Evolutionary conservation across 257 asterid genomes (phyloP).

Genomic region (Euphrasia confusa): DNA sequence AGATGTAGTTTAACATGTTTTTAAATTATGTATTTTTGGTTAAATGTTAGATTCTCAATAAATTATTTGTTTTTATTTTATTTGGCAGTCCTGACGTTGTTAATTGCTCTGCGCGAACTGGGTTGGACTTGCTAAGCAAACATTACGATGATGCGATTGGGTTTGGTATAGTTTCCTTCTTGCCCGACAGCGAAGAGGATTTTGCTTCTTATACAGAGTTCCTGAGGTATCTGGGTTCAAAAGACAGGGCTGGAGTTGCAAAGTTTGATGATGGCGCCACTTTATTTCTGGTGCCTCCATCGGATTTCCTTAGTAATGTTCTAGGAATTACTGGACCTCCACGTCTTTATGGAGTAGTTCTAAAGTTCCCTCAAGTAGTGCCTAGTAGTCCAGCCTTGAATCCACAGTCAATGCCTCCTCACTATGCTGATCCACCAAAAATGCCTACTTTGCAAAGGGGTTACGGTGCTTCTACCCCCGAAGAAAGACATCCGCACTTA

Average conservation of each 20-base stretch:
- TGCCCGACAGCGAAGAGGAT: conserved; percentile 92
- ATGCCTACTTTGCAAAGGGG: conserved; percentile 36
- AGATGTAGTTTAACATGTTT: neutral
- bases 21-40: neutral
- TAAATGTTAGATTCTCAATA: conserved; percentile 11
- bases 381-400: conserved; percentile 32
- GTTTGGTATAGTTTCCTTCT: conserved; percentile 68
- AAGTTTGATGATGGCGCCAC: conserved; percentile 92
- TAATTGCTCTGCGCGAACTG: conserved; percentile 88
- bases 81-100: conserved; percentile 76
- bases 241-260: conserved; percentile 94
- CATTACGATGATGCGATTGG: conserved; percentile 91
- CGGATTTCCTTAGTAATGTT: conserved; percentile 68
- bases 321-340: conserved; percentile 82
- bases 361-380: conserved; percentile 57
- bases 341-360: conserved; percentile 92
- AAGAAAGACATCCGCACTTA: conserved; percentile 37
- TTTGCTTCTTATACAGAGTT: conserved; percentile 91
- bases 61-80: conserved; percentile 1
- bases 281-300: conserved; percentile 93
- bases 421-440: conserved; percentile 38
- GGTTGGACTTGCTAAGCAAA: conserved; percentile 75
- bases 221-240: conserved; percentile 71
- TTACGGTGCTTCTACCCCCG: conserved; percentile 36
- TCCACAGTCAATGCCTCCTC: conserved; percentile 38